These are phyloP conservation scores for Neofusicoccum kwambonambiense DNA, from an alignment of 2,329 filamentous ascomycete species.

Conservation along the genomic window DNA sequence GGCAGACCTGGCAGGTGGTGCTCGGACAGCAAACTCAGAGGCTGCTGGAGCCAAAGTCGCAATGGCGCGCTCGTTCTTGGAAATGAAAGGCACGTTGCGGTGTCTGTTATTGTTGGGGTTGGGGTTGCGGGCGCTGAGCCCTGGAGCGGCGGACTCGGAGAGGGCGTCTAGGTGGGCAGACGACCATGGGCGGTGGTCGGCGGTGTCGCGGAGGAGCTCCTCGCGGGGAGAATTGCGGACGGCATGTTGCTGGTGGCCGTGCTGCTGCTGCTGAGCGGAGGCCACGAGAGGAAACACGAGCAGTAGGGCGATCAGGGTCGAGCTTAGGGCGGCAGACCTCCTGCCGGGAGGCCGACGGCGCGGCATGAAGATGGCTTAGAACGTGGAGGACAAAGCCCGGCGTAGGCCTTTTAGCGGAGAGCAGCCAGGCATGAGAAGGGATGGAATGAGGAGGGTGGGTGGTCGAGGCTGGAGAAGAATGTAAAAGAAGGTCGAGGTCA, in stretches of 20 bases:
- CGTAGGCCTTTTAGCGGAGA: conserved; percentile 16
- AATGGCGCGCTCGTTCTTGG: conserved; percentile 83
- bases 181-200: conserved; percentile 22
- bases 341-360: conserved; percentile 41
- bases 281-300: conserved; percentile 30
- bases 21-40: conserved; percentile 77
- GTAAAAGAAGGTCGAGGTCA: conserved; percentile 10
- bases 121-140: background rate
- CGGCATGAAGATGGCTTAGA: conserved; percentile 30
- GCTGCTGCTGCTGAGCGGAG: conserved; percentile 44
- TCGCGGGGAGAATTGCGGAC: conserved; percentile 31
- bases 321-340: conserved; percentile 34
- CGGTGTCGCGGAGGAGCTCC: conserved; percentile 29
- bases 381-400: conserved; percentile 14
- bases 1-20: conserved; percentile 69
- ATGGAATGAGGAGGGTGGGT: conserved; percentile 8
- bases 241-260: conserved; percentile 8
- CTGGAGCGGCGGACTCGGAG: conserved; percentile 6
- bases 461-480: conserved; percentile 12
- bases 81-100: conserved; percentile 27
- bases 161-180: conserved; percentile 15
- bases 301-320: conserved; percentile 32
- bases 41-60: conserved; percentile 87
- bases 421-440: conserved; percentile 18
- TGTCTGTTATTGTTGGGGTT: conserved; percentile 20